Evolutionary conservation across 371 early-diverging fungal genomes (phyloP).

Genomic region (Umbelopsis sp.): DNA sequence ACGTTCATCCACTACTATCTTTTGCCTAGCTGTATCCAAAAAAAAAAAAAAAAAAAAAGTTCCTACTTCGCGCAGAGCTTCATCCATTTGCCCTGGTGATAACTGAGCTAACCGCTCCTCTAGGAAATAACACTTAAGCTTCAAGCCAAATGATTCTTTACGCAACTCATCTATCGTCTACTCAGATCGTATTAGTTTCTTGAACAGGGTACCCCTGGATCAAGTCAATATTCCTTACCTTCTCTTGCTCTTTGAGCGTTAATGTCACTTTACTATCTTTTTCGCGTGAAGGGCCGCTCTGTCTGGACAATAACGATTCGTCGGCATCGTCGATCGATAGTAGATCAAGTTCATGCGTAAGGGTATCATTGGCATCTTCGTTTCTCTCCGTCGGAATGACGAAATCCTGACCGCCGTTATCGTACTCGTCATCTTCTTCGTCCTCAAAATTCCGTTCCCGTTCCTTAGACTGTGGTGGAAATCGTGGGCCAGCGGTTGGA

Average conservation of each 20-base stretch:
- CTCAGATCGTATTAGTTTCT: neutral
- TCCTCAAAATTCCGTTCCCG: neutral
- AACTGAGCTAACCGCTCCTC: slow-evolving; percentile 61
- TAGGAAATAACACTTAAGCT: slow-evolving; percentile 68
- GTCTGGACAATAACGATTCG: neutral
- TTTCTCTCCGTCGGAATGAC: slow-evolving; percentile 7
- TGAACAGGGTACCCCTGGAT: neutral
- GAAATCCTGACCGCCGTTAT: neutral
- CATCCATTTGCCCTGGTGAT: slow-evolving; percentile 63
- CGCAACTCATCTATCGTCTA: slow-evolving; percentile 71
- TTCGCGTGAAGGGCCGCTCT: slow-evolving; percentile 1
- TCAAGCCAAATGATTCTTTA: slow-evolving; percentile 74
- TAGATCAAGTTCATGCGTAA: neutral
- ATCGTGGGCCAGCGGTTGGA: neutral
- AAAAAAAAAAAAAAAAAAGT: too few species aligned
- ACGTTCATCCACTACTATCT: neutral
- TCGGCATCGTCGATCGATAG: slow-evolving; percentile 11
- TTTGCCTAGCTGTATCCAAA: neutral
- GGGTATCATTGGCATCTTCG: slow-evolving; percentile 1
- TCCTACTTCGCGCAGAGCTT: slow-evolving; percentile 59
- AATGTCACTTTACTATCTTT: slow-evolving; percentile 35
- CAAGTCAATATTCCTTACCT: slow-evolving; percentile 34
- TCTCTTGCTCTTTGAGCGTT: slow-evolving; percentile 69
- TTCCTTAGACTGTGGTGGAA: neutral
- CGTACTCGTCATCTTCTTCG: neutral